Evolutionary conservation across 805 yeast species (phyloP), one percentile per base, ranked within the genome.

Genomic region (Barnettozyma californica): DNA sequence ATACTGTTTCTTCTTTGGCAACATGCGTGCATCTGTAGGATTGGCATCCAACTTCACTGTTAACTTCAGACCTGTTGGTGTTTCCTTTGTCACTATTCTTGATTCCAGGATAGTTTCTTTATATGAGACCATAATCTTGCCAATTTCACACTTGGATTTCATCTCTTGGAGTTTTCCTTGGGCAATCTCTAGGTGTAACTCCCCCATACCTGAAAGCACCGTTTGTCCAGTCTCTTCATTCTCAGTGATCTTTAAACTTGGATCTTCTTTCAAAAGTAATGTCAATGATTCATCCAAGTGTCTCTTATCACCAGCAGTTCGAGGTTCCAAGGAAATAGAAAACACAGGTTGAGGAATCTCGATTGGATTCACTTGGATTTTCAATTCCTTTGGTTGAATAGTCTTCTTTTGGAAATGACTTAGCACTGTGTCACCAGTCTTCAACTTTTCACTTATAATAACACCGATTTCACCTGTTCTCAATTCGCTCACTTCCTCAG

Each of bases 181-280:
- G 1, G 94, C 86, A 55, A 94, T 90, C 56, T 94, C 98, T 44
- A 94, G 73, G 68, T 94, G 99, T 43, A 94, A 73, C 61, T 94
- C 98, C 37, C 99, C 99, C 98, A 92, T 92, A 29, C 99, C 99
- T 18, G 96, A 83, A 27, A 94, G 67, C 25, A 91, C 77, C 2
- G 91, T 83, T 68, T 94, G 97, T 7, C 94, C 96, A 48, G 88
- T 73, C 56, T 92, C 98, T 50, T 88, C 91, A 63, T 94, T 87
- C 44, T 73, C 76, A 3, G 78, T 67, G 8, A 88, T 76, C 27
- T 80, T 77, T 52, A 94, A 71, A 44, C 96, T 87, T 3, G 99
- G 99, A 60, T 94, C 99, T 61, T 94, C 98, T 46, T 85, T 74
- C n/a, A 87, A 65, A 38, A 94, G 66, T 1, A 78, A 69, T 9